Percentiles rank a stretch among this genome's conserved stretches.
These are phyloP conservation scores for Rhodotorula sp. DNA, from an alignment of 1,284 basidiomycete species.

Conservation along the genomic window DNA sequence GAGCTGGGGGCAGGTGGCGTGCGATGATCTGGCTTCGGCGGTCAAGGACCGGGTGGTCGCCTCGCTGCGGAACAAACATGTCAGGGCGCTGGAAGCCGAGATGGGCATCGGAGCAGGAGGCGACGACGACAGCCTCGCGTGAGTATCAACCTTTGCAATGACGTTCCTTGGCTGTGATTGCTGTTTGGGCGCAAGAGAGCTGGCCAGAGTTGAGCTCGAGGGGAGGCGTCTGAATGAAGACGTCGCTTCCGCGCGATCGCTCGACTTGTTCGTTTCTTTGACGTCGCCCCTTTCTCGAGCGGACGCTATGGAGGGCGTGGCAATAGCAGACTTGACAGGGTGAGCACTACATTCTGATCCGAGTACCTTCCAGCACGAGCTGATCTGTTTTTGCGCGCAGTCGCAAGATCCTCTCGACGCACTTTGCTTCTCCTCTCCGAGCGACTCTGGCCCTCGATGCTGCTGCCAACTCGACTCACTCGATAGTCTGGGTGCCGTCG, in stretches of 20 bases:
- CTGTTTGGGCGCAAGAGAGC: too few relatives aligned
- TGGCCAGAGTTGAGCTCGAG: too few relatives aligned
- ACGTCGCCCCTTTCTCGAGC: too few relatives aligned
- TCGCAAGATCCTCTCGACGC: slow-evolving; percentile 34
- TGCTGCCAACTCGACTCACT: slow-evolving; percentile 4
- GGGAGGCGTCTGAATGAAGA: too few relatives aligned
- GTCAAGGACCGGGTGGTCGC: slow-evolving; percentile 69
- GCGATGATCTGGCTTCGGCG: slow-evolving; percentile 63
- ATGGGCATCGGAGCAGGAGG: neutral
- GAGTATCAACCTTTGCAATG: too few relatives aligned
- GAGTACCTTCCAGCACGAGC: neutral
- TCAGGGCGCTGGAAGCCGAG: slow-evolving; percentile 45
- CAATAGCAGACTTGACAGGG: neutral
- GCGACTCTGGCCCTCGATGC: slow-evolving; percentile 38
- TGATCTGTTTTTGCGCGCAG: slow-evolving; percentile 12
- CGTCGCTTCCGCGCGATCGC: too few relatives aligned
- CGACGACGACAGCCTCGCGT: too few relatives aligned
- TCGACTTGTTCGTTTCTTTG: too few relatives aligned
- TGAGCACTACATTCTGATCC: neutral
- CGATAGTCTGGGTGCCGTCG: slow-evolving; percentile 24
- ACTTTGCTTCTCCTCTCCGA: slow-evolving; percentile 27
- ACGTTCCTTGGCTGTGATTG: too few relatives aligned
- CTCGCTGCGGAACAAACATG: slow-evolving; percentile 62
- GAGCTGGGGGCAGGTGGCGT: slow-evolving; percentile 49
- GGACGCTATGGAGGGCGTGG: neutral